These are phyloP conservation scores for Raphanus hybrid DNA, from an alignment of 441 rosid species.

Conservation along the genomic window DNA sequence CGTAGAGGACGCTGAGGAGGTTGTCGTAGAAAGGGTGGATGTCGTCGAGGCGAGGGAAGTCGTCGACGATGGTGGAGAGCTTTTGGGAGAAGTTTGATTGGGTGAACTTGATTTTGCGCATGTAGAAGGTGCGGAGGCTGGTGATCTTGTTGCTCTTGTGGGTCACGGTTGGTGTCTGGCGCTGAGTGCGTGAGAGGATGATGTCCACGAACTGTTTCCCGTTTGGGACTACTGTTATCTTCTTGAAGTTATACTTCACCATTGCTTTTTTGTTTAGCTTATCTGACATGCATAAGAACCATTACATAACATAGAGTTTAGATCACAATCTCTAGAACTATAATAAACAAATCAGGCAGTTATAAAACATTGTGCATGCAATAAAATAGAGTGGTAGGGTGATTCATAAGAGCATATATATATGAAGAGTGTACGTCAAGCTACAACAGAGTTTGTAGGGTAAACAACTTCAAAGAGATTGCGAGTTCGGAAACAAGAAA, in stretches of 20 bases:
- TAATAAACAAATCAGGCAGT: neutral
- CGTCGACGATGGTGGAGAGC: neutral
- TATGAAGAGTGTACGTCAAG: neutral
- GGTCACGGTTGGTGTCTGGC: neutral
- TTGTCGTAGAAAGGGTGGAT: neutral
- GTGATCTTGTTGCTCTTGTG: neutral
- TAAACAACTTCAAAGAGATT: neutral
- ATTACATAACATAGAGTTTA: neutral
- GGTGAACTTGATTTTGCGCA: neutral
- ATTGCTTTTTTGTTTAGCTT: neutral
- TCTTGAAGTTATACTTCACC: neutral
- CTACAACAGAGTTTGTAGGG: neutral
- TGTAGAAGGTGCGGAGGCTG: neutral
- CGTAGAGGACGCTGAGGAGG: neutral
- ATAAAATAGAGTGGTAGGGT: too few species aligned
- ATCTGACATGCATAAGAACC: neutral
- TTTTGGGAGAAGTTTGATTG: neutral
- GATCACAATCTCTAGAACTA: neutral
- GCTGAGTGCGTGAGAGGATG: conserved; percentile 5
- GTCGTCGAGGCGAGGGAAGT: neutral
- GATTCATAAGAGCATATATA: too few species aligned
- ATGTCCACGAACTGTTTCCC: neutral
- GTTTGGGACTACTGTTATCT: neutral
- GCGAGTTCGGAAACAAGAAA: neutral
- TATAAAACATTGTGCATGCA: neutral